Evolutionary conservation across 495 filamentous ascomycete species (phyloP).

Genomic region (Chaetomium tenue): DNA sequence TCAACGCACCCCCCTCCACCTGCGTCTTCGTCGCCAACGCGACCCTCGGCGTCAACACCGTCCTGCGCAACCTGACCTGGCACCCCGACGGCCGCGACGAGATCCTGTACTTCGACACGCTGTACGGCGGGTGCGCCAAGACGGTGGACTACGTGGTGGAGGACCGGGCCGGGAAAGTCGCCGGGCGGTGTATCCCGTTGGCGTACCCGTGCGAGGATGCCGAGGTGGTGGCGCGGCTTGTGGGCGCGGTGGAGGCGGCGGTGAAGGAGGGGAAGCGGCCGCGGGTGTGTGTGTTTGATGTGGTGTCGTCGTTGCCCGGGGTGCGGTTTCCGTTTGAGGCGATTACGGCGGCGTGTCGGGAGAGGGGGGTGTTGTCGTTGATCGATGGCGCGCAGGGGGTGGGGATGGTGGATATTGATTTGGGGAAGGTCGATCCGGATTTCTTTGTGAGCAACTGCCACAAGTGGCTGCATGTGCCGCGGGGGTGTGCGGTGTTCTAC

Average conservation of each 20-base stretch:
- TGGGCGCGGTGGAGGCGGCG: conserved; percentile 45
- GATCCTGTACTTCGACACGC: conserved; percentile 67
- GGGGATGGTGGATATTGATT: conserved; percentile 68
- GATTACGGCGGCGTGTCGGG: conserved; percentile 60
- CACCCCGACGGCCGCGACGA: conserved; percentile 52
- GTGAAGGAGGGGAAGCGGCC: conserved; percentile 46
- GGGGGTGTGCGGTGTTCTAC: conserved; percentile 76
- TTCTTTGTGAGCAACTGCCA: conserved; percentile 84
- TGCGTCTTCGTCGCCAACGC: conserved; percentile 80
- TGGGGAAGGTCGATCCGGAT: conserved; percentile 65
- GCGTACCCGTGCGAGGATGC: conserved; percentile 60
- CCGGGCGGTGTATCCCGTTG: conserved; percentile 39
- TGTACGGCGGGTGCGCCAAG: conserved; percentile 75
- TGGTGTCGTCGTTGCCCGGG: conserved; percentile 71
- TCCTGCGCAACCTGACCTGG: conserved; percentile 69
- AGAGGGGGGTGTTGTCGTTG: conserved; percentile 58
- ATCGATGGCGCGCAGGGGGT: conserved; percentile 84
- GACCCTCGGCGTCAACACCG: conserved; percentile 74
- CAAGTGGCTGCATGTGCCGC: conserved; percentile 90
- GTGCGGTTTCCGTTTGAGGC: conserved; percentile 74
- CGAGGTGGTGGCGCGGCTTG: conserved; percentile 55
- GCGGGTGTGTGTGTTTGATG: conserved; percentile 72
- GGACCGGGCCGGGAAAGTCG: conserved; percentile 37
- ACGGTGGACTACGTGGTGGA: conserved; percentile 68
- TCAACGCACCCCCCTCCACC: conserved; percentile 61